Conservation (phyloP, 768 basidiomycete species). For the Leccinum variicolor region DNA sequence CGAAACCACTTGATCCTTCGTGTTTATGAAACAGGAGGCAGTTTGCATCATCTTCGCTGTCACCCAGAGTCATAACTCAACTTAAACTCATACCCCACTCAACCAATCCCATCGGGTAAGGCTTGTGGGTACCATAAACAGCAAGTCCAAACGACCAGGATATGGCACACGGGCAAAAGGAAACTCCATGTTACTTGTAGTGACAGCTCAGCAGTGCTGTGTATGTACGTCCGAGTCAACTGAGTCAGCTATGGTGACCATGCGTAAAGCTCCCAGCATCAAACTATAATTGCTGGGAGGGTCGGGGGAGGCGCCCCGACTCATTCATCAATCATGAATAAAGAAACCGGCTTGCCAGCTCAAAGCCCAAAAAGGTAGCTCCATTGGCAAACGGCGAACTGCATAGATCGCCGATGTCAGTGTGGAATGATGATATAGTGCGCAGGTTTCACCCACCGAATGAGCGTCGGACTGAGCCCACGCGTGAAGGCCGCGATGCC, state of each 20-base stretch:
- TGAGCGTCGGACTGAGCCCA: slow-evolving; percentile 89
- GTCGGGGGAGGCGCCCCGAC: neutral
- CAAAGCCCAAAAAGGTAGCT: slow-evolving; percentile 94
- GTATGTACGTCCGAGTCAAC: neutral
- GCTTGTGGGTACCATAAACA: neutral
- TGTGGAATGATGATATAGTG: neutral
- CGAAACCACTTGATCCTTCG: neutral
- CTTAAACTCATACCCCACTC: neutral
- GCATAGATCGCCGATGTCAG: slow-evolving; percentile 1
- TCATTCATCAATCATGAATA: slow-evolving; percentile 33
- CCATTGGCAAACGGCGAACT: slow-evolving; percentile 63
- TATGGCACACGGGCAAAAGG: neutral
- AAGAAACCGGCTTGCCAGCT: slow-evolving; percentile 79
- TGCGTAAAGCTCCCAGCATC: neutral
- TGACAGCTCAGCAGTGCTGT: slow-evolving; percentile 4
- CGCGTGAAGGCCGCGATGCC: slow-evolving; percentile 85
- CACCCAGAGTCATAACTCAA: neutral
- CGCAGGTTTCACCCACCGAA: slow-evolving; percentile 55
- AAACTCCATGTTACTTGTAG: neutral
- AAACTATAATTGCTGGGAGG: neutral
- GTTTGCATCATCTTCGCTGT: neutral
- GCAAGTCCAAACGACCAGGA: neutral
- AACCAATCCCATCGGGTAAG: neutral
- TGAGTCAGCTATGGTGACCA: neutral
- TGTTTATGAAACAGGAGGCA: slow-evolving; percentile 3